Percentiles rank a stretch among this genome's conserved stretches.
phyloP scores from a whole-genome alignment of 2,329 filamentous ascomycete genomes.

The Lasiodiplodia gonubiensis region DNA sequence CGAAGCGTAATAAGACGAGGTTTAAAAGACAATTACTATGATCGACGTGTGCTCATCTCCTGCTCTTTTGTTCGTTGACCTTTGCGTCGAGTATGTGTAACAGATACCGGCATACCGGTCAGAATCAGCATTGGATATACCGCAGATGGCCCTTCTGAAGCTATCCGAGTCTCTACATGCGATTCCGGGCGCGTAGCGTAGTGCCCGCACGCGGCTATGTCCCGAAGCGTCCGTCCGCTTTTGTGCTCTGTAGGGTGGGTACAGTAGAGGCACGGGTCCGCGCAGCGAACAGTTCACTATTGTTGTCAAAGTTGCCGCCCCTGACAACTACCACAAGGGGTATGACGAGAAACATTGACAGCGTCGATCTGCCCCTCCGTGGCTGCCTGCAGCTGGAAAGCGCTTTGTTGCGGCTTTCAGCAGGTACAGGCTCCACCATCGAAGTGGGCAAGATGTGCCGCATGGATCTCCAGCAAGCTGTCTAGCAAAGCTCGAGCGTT shows the following conservation, averaged over 20 bases:
- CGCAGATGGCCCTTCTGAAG: constrained; percentile 9
- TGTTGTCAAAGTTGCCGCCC: constrained; percentile 7
- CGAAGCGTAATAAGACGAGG: constrained; percentile 10
- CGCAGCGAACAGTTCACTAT: constrained; percentile 10
- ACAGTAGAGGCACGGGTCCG: constrained; percentile 8
- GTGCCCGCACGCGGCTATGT: constrained; percentile 1
- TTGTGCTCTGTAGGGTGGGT: constrained; percentile 7
- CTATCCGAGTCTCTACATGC: neutral
- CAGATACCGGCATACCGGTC: constrained; percentile 12
- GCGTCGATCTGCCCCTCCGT: constrained; percentile 14
- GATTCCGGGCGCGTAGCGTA: constrained; percentile 14
- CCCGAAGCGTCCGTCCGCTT: constrained; percentile 12
- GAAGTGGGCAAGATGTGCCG: constrained; percentile 21
- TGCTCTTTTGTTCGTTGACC: neutral
- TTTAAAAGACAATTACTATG: neutral
- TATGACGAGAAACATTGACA: constrained; percentile 7
- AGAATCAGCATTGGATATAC: constrained; percentile 9
- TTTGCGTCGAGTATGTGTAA: constrained; percentile 14
- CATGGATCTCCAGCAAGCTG: constrained; percentile 17
- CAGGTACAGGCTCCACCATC: neutral
- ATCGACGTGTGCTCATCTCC: constrained; percentile 15
- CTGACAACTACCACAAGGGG: constrained; percentile 20
- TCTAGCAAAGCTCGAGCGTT: constrained; percentile 18
- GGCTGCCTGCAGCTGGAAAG: constrained; percentile 8
- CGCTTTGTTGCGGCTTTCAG: constrained; percentile 15